Percentiles rank a stretch among this genome's conserved stretches.
Conservation (phyloP, 176 grass and related monocot genomes). For the Triticum dicoccoides region DNA sequence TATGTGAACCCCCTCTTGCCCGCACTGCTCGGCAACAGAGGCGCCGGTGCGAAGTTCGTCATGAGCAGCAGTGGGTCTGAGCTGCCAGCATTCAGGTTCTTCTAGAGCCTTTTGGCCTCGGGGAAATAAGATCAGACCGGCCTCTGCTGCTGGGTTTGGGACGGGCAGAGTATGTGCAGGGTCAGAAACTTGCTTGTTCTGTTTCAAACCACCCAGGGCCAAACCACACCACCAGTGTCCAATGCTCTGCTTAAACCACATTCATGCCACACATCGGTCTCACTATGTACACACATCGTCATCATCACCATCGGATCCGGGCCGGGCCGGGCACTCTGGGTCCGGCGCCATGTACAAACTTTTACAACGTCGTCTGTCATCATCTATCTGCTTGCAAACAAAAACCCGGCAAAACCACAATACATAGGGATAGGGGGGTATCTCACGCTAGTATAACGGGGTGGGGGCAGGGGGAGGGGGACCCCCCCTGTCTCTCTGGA, state of each 20-base stretch:
- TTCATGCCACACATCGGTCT: conserved; percentile 7
- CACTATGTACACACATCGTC: conserved; percentile 47
- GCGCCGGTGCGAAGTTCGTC: background rate
- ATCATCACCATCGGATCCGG: conserved; percentile 6
- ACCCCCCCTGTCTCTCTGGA: background rate
- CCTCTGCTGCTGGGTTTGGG: background rate
- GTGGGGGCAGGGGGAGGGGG: conserved; percentile 1
- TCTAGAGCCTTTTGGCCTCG: background rate
- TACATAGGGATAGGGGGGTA: conserved; percentile 26
- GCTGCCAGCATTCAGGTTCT: background rate
- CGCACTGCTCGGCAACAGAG: conserved; percentile 18
- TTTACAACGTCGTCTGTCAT: conserved; percentile 40
- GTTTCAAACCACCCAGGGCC: background rate
- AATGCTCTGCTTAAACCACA: conserved; percentile 37
- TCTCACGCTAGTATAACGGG: background rate
- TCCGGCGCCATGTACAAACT: conserved; percentile 64
- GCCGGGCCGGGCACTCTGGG: conserved; percentile 15
- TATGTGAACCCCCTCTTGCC: background rate
- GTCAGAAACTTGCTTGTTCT: background rate
- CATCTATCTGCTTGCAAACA: conserved; percentile 31
- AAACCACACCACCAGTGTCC: background rate
- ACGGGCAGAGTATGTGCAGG: background rate
- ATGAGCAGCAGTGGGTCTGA: background rate
- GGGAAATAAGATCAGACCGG: background rate
- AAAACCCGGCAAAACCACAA: conserved; percentile 33